Conservation (phyloP, 2,329 filamentous ascomycete genomes). For the Pyricularia sp. region DNA sequence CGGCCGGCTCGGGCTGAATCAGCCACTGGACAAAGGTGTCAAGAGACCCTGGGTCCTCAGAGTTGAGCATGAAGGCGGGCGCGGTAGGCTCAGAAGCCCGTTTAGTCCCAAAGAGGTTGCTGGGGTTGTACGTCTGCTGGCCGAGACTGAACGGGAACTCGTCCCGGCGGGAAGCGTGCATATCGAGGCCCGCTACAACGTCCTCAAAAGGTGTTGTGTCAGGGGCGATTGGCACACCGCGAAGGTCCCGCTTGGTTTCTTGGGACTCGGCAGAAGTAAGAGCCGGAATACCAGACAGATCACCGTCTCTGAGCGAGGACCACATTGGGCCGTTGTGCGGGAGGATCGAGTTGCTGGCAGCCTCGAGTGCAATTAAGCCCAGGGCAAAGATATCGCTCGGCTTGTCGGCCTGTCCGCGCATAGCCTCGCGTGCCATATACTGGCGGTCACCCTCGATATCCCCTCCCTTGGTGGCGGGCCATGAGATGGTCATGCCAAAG, state of each 20-base stretch:
- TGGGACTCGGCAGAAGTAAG: slow-evolving; percentile 60
- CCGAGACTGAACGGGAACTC: slow-evolving; percentile 14
- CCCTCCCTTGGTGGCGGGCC: slow-evolving; percentile 66
- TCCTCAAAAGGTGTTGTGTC: slow-evolving; percentile 4
- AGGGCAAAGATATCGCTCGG: slow-evolving; percentile 91
- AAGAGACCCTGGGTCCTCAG: slow-evolving; percentile 61
- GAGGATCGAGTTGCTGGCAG: slow-evolving; percentile 85
- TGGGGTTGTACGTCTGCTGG: slow-evolving; percentile 20
- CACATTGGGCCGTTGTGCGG: slow-evolving; percentile 89
- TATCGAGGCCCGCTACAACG: background rate
- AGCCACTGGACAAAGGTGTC: slow-evolving; percentile 82
- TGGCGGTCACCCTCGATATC: slow-evolving; percentile 93
- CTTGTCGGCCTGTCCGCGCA: slow-evolving; percentile 79
- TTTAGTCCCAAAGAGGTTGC: slow-evolving; percentile 37
- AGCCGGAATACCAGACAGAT: slow-evolving; percentile 80
- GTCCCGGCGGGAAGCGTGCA: slow-evolving; percentile 5
- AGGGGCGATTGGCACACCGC: background rate
- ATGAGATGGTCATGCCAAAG: slow-evolving; percentile 72
- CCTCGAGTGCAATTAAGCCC: slow-evolving; percentile 89
- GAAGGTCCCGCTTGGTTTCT: slow-evolving; percentile 1
- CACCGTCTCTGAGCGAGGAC: slow-evolving; percentile 81
- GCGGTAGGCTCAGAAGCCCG: slow-evolving; percentile 49
- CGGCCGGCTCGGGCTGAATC: slow-evolving; percentile 65
- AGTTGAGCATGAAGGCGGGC: slow-evolving; percentile 82
- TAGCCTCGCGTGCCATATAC: slow-evolving; percentile 90